A percentile compares a stretch with the other conserved stretches of the same genome.
Conservation (phyloP, 441 rosid genomes). For the Viola pubescens region DNA sequence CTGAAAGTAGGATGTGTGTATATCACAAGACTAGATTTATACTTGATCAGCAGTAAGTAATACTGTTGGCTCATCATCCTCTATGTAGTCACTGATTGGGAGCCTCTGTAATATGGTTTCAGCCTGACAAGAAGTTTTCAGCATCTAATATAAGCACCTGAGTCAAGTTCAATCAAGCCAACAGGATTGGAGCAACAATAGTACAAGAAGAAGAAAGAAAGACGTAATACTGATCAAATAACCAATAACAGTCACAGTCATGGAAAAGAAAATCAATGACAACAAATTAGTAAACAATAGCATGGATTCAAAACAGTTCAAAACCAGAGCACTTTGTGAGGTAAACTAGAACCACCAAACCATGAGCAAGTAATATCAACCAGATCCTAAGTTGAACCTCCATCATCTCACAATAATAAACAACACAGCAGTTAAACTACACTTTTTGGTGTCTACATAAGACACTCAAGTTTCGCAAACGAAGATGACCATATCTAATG, state of each 20-base stretch:
- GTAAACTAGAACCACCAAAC: too few relatives aligned
- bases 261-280: neutral
- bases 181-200: constrained; percentile 6
- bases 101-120: constrained; percentile 63
- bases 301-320: too few relatives aligned
- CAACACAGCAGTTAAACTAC: too few relatives aligned
- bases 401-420: too few relatives aligned
- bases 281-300: neutral
- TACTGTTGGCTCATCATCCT: constrained; percentile 55
- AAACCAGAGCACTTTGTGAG: too few relatives aligned
- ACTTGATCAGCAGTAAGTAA: constrained; percentile 81
- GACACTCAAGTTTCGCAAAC: too few relatives aligned
- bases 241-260: neutral
- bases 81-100: constrained; percentile 33
- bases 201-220: neutral
- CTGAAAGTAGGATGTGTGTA: constrained; percentile 7
- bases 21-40: constrained; percentile 26
- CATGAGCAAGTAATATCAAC: too few relatives aligned
- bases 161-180: constrained; percentile 15
- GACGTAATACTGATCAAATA: neutral
- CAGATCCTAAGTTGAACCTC: too few relatives aligned
- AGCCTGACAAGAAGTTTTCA: constrained; percentile 54
- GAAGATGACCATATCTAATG: too few relatives aligned
- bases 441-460: too few relatives aligned
- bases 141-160: constrained; percentile 20